A percentile compares a stretch with the other conserved stretches of the same genome.
Conservation (phyloP, 129 eudicot genomes). For the Smallanthus sonchifolius region DNA sequence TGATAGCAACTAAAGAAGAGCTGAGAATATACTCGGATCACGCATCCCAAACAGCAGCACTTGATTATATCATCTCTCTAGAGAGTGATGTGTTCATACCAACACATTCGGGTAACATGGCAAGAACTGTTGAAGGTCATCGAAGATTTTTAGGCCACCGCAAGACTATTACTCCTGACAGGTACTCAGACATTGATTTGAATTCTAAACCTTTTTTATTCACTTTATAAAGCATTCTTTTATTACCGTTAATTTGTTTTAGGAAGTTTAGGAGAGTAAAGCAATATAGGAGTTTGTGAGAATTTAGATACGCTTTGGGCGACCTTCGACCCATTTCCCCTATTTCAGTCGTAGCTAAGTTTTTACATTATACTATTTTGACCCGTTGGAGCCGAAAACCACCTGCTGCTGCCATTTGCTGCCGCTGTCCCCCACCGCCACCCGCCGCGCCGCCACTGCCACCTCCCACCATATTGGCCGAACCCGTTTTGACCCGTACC, state of each 20-base stretch:
- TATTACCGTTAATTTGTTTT: neutral
- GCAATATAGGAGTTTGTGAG: neutral
- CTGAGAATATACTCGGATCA: constrained; percentile 51
- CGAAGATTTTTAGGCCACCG: constrained; percentile 83
- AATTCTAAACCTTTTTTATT: neutral
- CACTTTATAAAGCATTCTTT: neutral
- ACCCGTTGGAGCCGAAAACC: neutral
- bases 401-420: too few relatives aligned
- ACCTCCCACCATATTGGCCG: too few relatives aligned
- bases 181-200: constrained; percentile 34
- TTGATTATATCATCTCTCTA: constrained; percentile 80
- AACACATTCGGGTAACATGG: constrained; percentile 95
- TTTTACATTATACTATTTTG: neutral
- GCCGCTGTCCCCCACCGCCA: too few relatives aligned
- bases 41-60: constrained; percentile 93
- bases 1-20: constrained; percentile 68
- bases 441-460: too few relatives aligned
- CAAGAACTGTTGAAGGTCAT: constrained; percentile 91
- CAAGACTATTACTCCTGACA: constrained; percentile 80
- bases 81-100: constrained; percentile 89
- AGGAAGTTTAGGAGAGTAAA: neutral
- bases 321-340: too few relatives aligned
- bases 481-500: too few relatives aligned
- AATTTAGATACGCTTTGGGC: neutral
- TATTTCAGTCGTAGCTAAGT: neutral